These are phyloP conservation scores for Cladosporium phlei DNA, from an alignment of 2,329 filamentous ascomycete genomes.

Conservation along the genomic window DNA sequence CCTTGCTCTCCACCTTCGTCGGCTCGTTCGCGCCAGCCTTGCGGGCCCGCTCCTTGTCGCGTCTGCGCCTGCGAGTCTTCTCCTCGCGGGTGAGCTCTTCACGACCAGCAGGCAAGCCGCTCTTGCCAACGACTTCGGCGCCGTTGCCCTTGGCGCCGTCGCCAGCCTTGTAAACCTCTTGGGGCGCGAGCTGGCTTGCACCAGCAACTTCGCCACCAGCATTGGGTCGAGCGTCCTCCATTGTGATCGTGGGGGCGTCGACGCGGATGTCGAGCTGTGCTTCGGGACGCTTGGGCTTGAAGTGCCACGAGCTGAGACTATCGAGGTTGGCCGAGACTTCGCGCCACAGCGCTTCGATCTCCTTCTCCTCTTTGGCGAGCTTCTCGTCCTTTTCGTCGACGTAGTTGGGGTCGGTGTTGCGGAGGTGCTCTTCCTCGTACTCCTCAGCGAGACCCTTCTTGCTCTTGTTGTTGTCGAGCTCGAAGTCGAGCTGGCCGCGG, in stretches of 20 bases:
- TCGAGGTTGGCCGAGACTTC: constrained; percentile 77
- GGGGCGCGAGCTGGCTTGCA: constrained; percentile 75
- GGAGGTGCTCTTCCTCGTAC: constrained; percentile 89
- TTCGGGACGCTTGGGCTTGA: constrained; percentile 80
- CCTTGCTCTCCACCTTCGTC: constrained; percentile 49
- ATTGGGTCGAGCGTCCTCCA: constrained; percentile 92
- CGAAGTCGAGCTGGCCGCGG: constrained; percentile 61
- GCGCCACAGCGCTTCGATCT: constrained; percentile 79
- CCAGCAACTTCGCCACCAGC: constrained; percentile 69
- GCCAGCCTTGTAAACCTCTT: constrained; percentile 86
- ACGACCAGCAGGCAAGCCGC: constrained; percentile 69
- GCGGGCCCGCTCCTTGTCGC: constrained; percentile 79
- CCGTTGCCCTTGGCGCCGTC: constrained; percentile 52
- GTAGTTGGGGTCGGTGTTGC: constrained; percentile 71
- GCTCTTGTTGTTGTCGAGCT: constrained; percentile 83
- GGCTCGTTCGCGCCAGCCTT: constrained; percentile 56
- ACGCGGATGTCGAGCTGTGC: constrained; percentile 80
- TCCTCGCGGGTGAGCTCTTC: constrained; percentile 88
- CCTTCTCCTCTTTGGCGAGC: constrained; percentile 65
- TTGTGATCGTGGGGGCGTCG: constrained; percentile 83
- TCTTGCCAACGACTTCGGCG: constrained; percentile 69
- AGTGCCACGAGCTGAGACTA: constrained; percentile 87
- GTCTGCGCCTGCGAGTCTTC: constrained; percentile 60
- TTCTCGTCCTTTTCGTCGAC: constrained; percentile 80
- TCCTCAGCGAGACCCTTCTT: constrained; percentile 83